Conservation (phyloP, 192 early-diverging fungal genomes). For the Coemansia sp. region DNA sequence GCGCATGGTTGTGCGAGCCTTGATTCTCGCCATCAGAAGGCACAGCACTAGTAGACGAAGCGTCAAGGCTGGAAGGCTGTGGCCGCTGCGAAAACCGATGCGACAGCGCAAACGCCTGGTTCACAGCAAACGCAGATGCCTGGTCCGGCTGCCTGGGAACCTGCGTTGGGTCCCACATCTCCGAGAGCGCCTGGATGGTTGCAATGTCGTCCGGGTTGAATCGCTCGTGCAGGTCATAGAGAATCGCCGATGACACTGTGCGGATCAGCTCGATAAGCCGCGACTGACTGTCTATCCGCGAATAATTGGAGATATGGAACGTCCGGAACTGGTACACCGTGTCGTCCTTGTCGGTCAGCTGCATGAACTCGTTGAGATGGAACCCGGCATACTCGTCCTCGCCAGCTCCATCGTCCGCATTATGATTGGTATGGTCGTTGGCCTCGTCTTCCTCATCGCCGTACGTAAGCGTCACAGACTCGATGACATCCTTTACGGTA, state of each 20-base stretch:
- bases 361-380: conserved; percentile 53
- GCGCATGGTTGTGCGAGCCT: conserved; percentile 4
- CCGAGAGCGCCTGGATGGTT: conserved; percentile 35
- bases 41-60: too few species aligned
- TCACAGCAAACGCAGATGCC: conserved; percentile 13
- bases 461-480: conserved; percentile 50
- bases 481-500: conserved; percentile 37
- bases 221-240: conserved; percentile 43
- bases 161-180: conserved; percentile 50
- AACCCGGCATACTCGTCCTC: conserved; percentile 44
- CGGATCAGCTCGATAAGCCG: conserved; percentile 44
- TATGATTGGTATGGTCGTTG: conserved; percentile 3
- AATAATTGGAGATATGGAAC: conserved; percentile 33
- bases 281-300: conserved; percentile 23
- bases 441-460: conserved; percentile 31
- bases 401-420: not conserved
- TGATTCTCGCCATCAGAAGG: not conserved
- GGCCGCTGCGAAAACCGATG: conserved; percentile 14
- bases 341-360: conserved; percentile 29
- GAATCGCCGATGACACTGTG: conserved; percentile 41
- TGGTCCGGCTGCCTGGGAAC: conserved; percentile 17
- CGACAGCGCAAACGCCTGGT: conserved; percentile 14
- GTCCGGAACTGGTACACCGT: conserved; percentile 33
- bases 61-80: not conserved
- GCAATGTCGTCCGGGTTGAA: conserved; percentile 29